Evolutionary conservation across 1,284 basidiomycete genomes (phyloP).

Genomic region (Pseudomicrostroma phylloplanum): DNA sequence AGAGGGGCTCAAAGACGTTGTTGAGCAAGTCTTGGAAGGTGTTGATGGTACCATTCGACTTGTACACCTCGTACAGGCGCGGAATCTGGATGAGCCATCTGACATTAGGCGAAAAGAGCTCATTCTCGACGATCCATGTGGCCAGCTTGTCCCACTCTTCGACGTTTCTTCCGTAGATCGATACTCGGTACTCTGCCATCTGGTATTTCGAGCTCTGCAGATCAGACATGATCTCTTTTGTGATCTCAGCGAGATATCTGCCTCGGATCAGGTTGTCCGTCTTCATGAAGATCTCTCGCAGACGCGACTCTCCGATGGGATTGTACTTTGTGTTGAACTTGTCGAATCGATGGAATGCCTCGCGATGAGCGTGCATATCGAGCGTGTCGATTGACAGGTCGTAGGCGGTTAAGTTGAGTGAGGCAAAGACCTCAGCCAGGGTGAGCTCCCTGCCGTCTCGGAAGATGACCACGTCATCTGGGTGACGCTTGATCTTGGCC

Average conservation of each 20-base stretch:
- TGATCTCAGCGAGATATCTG: slow-evolving; percentile 88
- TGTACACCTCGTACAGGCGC: slow-evolving; percentile 92
- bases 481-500: slow-evolving; percentile 80
- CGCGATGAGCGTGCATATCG: slow-evolving; percentile 98
- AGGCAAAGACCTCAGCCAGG: slow-evolving; percentile 87
- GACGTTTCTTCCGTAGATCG: slow-evolving; percentile 72
- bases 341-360: slow-evolving; percentile 96
- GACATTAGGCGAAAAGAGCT: slow-evolving; percentile 91
- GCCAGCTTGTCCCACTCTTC: slow-evolving; percentile 98
- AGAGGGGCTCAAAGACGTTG: slow-evolving; percentile 91
- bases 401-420: slow-evolving; percentile 88
- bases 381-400: slow-evolving; percentile 97
- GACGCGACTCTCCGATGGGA: slow-evolving; percentile 85
- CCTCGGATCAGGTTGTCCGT: slow-evolving; percentile 76
- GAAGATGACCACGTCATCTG: slow-evolving; percentile 86
- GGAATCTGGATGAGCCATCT: slow-evolving; percentile 97
- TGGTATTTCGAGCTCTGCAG: slow-evolving; percentile 98
- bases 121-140: slow-evolving; percentile 89
- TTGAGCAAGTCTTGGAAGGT: slow-evolving; percentile 84
- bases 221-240: slow-evolving; percentile 90
- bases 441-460: slow-evolving; percentile 86
- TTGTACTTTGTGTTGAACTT: slow-evolving; percentile 63
- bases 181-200: slow-evolving; percentile 80
- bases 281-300: slow-evolving; percentile 97
- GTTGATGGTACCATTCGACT: slow-evolving; percentile 72